A percentile compares a stretch with the other conserved stretches of the same genome.
Evolutionary conservation across 495 filamentous ascomycete genomes (phyloP).

Genomic region (Neurospora sp.): DNA sequence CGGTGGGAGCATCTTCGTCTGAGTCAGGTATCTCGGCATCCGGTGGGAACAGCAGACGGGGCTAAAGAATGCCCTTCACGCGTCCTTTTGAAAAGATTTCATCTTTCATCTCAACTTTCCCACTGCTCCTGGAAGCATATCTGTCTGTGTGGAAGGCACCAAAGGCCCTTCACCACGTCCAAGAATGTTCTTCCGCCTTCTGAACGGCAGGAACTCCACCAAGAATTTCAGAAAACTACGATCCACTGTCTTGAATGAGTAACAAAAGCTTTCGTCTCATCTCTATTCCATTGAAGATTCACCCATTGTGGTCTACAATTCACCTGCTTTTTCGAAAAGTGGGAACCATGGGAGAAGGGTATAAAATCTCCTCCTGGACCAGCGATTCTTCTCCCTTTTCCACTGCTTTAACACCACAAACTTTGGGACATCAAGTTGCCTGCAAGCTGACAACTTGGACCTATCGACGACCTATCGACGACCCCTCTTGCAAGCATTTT

Average conservation of each 20-base stretch:
- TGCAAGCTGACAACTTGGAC: neutral
- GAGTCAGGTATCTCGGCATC: too few relatives aligned
- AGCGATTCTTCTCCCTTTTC: neutral
- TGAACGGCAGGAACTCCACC: neutral
- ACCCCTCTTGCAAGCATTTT: too few relatives aligned
- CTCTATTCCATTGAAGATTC: neutral
- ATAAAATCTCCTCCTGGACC: neutral
- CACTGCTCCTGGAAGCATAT: neutral
- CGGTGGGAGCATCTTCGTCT: too few relatives aligned
- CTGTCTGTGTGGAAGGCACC: neutral
- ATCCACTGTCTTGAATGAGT: neutral
- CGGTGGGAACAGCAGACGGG: too few relatives aligned
- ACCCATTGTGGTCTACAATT: neutral
- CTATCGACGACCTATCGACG: neutral
- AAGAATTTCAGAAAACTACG: neutral
- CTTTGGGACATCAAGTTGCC: neutral
- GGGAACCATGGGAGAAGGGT: neutral
- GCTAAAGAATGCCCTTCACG: neutral
- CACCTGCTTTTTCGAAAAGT: neutral
- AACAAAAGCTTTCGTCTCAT: neutral
- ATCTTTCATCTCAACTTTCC: neutral
- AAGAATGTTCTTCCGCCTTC: neutral
- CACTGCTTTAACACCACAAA: neutral
- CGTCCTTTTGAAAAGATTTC: neutral
- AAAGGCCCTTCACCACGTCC: neutral